Percentiles rank a stretch among this genome's conserved stretches.
phyloP scores from a whole-genome alignment of 352 stramenopile genomes.

The Globisporangium parvum region DNA sequence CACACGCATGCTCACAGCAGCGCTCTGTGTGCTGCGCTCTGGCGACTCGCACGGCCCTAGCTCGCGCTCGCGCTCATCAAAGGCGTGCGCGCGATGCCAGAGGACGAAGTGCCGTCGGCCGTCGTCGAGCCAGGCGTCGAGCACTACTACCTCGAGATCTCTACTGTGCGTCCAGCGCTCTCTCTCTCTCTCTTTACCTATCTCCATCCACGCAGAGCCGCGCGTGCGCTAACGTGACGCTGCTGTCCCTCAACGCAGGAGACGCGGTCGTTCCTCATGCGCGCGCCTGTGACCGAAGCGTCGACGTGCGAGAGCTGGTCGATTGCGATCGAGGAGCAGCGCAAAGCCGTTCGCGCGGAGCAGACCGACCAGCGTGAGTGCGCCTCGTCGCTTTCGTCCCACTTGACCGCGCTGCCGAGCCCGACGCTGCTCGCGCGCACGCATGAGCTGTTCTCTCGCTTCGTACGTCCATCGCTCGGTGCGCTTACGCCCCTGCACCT shows the following conservation, averaged over 20 bases:
- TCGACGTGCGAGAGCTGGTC: constrained; percentile 83
- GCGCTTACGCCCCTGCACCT: constrained; percentile 10
- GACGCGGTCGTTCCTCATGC: constrained; percentile 74
- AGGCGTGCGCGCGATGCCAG: constrained; percentile 66
- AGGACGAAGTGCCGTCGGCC: constrained; percentile 51
- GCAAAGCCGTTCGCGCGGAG: constrained; percentile 55
- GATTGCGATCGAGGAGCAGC: constrained; percentile 78
- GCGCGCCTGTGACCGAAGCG: constrained; percentile 50
- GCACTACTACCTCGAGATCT: constrained; percentile 82
- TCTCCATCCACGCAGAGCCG: too few relatives aligned
- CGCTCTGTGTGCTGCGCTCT: not conserved
- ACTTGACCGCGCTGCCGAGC: constrained; percentile 48
- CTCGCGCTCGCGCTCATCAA: constrained; percentile 58
- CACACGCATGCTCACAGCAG: not conserved
- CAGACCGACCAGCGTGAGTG: constrained; percentile 52
- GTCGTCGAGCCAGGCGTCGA: constrained; percentile 49
- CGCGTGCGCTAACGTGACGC: not conserved
- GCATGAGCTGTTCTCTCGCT: constrained; percentile 74
- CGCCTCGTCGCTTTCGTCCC: constrained; percentile 13
- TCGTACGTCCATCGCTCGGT: constrained; percentile 49
- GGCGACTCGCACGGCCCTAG: constrained; percentile 17
- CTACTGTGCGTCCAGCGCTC: constrained; percentile 27
- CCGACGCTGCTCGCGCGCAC: constrained; percentile 64
- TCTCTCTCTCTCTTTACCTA: too few relatives aligned
- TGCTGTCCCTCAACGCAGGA: constrained; percentile 33